Percentiles rank a stretch among this genome's conserved stretches.
phyloP scores from a whole-genome alignment of 1,139 yeast genomes.

The Suhomyces coccinellae region DNA sequence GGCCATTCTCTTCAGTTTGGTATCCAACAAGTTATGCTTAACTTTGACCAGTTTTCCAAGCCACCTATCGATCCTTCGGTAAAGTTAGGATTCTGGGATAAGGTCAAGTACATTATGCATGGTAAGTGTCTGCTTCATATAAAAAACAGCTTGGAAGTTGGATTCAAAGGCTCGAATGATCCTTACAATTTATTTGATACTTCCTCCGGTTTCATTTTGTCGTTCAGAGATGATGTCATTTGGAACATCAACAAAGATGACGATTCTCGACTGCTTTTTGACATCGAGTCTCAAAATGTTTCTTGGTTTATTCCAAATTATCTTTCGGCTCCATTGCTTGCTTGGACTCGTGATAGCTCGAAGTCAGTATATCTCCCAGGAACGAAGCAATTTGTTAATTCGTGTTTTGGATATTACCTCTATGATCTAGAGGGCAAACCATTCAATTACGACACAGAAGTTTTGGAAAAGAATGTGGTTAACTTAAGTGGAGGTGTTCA shows the following conservation, averaged over 20 bases:
- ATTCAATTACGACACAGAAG: constrained; percentile 11
- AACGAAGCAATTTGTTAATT: constrained; percentile 42
- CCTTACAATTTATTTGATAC: constrained; percentile 44
- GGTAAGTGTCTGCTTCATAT: constrained; percentile 40
- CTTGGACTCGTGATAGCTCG: constrained; percentile 58
- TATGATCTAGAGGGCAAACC: constrained; percentile 19
- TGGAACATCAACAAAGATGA: constrained; percentile 46
- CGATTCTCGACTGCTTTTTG: constrained; percentile 39
- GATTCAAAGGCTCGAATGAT: constrained; percentile 49
- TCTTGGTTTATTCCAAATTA: constrained; percentile 61
- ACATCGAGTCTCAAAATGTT: constrained; percentile 38
- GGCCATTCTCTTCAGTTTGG: constrained; percentile 85
- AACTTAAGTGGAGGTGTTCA: constrained; percentile 61
- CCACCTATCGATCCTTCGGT: constrained; percentile 69
- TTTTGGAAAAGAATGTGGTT: constrained; percentile 54
- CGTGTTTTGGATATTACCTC: constrained; percentile 55
- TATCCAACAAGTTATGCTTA: constrained; percentile 75
- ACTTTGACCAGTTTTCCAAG: constrained; percentile 80
- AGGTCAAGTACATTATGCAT: constrained; percentile 49
- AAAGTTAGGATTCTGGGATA: constrained; percentile 62
- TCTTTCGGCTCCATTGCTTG: constrained; percentile 54
- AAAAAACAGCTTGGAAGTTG: constrained; percentile 52
- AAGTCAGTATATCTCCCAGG: constrained; percentile 47
- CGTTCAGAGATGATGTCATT: constrained; percentile 38
- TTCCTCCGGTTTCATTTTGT: constrained; percentile 43